Conservation (phyloP, 2,329 filamentous ascomycete genomes). For the Arachnomyces sp. region DNA sequence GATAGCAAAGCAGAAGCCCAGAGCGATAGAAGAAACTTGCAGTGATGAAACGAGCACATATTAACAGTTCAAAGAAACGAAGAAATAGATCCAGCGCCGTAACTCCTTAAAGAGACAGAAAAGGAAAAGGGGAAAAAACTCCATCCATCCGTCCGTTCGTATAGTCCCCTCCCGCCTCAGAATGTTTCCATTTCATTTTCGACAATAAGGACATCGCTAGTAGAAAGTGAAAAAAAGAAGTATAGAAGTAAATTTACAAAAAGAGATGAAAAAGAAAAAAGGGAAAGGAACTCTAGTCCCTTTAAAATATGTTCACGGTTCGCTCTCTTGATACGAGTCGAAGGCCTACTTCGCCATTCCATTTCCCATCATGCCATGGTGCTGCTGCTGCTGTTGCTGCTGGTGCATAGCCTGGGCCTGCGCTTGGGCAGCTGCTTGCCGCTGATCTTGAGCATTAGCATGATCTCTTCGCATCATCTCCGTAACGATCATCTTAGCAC, state of each 20-base stretch:
- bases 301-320: constrained; percentile 5
- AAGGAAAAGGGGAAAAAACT: constrained; percentile 17
- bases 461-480: constrained; percentile 33
- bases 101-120: constrained; percentile 14
- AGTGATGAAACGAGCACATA: neutral
- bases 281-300: constrained; percentile 7
- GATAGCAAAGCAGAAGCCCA: too few relatives aligned
- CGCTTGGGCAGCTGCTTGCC: constrained; percentile 6
- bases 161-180: constrained; percentile 11
- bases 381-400: constrained; percentile 6
- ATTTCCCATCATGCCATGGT: constrained; percentile 35
- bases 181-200: constrained; percentile 15
- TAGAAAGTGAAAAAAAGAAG: constrained; percentile 12
- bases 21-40: too few relatives aligned
- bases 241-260: constrained; percentile 14
- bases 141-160: neutral
- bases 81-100: constrained; percentile 5
- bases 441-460: constrained; percentile 20
- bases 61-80: neutral
- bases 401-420: constrained; percentile 11
- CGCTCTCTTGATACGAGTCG: constrained; percentile 5
- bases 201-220: constrained; percentile 12
- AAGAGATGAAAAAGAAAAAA: constrained; percentile 11
- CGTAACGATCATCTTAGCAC: constrained; percentile 29
- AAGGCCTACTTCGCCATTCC: constrained; percentile 27